These are phyloP conservation scores for Annulohypoxylon moriforme DNA, from an alignment of 495 filamentous ascomycete species.

Conservation along the genomic window DNA sequence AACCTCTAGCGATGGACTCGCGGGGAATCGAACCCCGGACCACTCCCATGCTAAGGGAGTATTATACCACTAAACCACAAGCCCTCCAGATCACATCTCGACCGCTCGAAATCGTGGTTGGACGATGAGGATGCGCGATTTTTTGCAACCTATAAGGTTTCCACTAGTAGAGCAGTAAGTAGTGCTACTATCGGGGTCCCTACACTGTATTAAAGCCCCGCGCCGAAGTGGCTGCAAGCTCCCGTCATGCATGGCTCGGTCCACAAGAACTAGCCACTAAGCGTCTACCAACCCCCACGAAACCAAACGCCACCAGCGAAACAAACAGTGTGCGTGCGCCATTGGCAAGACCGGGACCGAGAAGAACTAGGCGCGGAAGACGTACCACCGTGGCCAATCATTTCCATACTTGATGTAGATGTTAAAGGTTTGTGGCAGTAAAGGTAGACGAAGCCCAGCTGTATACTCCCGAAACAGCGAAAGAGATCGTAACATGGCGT, in stretches of 20 bases:
- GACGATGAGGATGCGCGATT: background rate
- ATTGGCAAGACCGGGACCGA: background rate
- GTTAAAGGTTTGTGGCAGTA: no score
- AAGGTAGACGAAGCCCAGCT: no score
- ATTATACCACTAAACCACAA: constrained; percentile 48
- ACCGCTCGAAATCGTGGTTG: background rate
- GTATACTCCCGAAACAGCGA: no score
- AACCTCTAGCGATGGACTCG: constrained; percentile 52
- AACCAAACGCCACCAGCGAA: background rate
- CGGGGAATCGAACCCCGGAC: constrained; percentile 70
- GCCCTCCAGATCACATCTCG: constrained; percentile 10
- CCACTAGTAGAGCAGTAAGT: background rate
- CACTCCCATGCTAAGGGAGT: constrained; percentile 56
- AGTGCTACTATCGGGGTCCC: background rate
- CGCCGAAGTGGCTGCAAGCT: background rate
- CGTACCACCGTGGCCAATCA: background rate
- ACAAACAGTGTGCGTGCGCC: background rate
- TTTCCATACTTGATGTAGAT: no score
- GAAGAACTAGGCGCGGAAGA: background rate
- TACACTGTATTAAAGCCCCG: background rate
- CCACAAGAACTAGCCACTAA: background rate
- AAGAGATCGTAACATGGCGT: no score
- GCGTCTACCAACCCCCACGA: background rate
- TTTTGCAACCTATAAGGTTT: background rate
- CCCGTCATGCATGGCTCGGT: background rate